These are phyloP conservation scores for Fonsecaea pedrosoi DNA, from an alignment of 2,329 filamentous ascomycete genomes.

Conservation along the genomic window DNA sequence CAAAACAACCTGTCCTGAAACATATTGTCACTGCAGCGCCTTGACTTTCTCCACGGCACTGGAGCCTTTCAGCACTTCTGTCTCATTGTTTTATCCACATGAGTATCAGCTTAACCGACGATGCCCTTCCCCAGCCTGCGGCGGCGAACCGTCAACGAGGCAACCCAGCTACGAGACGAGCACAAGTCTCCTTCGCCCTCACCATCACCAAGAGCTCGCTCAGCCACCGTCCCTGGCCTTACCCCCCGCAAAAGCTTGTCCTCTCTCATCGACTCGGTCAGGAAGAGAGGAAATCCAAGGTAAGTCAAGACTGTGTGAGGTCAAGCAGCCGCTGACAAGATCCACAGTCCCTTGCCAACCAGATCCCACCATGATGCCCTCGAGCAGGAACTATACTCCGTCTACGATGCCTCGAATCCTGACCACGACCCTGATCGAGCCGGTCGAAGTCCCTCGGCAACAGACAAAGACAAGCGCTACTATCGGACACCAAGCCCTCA, in stretches of 20 bases:
- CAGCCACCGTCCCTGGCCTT: conserved; percentile 20
- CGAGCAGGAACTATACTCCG: conserved; percentile 22
- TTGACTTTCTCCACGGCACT: background rate
- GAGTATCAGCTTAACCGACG: conserved; percentile 11
- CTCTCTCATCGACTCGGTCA: conserved; percentile 24
- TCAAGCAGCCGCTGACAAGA: background rate
- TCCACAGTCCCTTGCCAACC: conserved; percentile 11
- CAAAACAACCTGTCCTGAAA: background rate
- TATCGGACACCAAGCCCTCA: conserved; percentile 32
- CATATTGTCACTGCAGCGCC: background rate
- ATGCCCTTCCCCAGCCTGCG: conserved; percentile 34
- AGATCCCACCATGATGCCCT: conserved; percentile 15
- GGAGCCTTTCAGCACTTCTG: background rate
- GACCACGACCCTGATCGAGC: conserved; percentile 13
- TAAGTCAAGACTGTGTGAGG: background rate
- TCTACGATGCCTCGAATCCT: conserved; percentile 21
- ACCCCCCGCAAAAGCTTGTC: conserved; percentile 31
- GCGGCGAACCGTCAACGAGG: conserved; percentile 18
- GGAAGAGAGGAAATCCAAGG: conserved; percentile 22
- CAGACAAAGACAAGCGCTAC: conserved; percentile 19
- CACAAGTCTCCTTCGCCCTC: conserved; percentile 19
- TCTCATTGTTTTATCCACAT: conserved; percentile 15
- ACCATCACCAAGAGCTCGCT: conserved; percentile 17
- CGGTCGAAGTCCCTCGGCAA: background rate
- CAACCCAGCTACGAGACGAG: conserved; percentile 5